Evolutionary conservation across 2,329 filamentous ascomycete species (phyloP).

Genomic region (Dryadomyces quercus-mongolicae): DNA sequence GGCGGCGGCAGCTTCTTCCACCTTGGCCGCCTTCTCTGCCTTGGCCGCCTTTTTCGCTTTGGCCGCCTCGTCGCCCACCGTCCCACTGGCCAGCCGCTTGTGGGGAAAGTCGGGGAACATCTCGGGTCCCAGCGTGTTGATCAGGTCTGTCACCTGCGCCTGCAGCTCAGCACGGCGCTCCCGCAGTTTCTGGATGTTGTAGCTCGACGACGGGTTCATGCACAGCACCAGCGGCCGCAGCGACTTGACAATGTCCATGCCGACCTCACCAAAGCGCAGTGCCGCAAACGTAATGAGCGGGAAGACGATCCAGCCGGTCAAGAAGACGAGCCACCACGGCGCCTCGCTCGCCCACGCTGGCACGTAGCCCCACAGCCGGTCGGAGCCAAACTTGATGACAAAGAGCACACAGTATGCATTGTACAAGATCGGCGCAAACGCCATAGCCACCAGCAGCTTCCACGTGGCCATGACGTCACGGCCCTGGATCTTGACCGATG

Average conservation of each 20-base stretch:
- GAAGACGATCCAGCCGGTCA: constrained; percentile 69
- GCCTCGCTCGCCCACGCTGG: constrained; percentile 50
- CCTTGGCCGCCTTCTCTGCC: background rate
- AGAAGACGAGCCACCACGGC: constrained; percentile 58
- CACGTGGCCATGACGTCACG: constrained; percentile 87
- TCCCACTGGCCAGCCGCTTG: constrained; percentile 53
- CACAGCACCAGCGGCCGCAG: constrained; percentile 77
- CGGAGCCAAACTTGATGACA: constrained; percentile 65
- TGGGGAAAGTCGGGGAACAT: constrained; percentile 94
- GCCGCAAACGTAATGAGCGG: constrained; percentile 84
- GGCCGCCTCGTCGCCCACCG: constrained; percentile 24
- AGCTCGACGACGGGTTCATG: constrained; percentile 71
- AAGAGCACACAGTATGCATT: constrained; percentile 67
- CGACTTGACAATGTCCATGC: constrained; percentile 97
- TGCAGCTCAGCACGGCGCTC: constrained; percentile 61
- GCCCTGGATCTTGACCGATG: constrained; percentile 78
- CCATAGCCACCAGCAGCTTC: constrained; percentile 83
- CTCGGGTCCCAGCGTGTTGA: constrained; percentile 91
- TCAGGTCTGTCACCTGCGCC: constrained; percentile 73
- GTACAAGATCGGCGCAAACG: constrained; percentile 71
- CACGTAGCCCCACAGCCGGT: constrained; percentile 71
- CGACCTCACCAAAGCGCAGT: constrained; percentile 90
- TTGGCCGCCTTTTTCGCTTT: constrained; percentile 3
- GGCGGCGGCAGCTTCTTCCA: background rate
- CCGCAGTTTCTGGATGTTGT: constrained; percentile 70